Conservation (phyloP, 345 rosid species). For the Camelina neglecta region DNA sequence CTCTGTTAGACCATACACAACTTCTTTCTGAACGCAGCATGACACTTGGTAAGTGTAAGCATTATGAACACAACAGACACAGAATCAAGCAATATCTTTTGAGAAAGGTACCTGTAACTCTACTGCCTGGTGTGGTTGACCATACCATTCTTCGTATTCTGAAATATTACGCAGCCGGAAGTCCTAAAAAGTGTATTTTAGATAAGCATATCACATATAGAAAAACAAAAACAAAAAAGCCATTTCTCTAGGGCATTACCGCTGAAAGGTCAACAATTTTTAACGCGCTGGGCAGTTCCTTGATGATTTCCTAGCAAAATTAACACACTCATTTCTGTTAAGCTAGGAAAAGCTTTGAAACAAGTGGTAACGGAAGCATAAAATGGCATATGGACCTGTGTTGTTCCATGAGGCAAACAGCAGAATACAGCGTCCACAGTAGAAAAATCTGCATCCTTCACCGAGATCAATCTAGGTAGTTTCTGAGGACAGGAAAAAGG, state of each 20-base stretch:
- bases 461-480: constrained; percentile 73
- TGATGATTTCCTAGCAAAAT: constrained; percentile 76
- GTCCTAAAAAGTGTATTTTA: constrained; percentile 50
- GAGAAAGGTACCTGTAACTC: constrained; percentile 68
- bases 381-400: constrained; percentile 60
- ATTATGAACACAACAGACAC: constrained; percentile 1
- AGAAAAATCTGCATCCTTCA: constrained; percentile 81
- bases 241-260: constrained; percentile 51
- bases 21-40: constrained; percentile 67
- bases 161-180: constrained; percentile 72
- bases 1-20: constrained; percentile 96
- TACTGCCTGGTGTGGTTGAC: constrained; percentile 86
- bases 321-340: background rate
- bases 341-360: background rate
- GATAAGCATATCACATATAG: constrained; percentile 23
- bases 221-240: background rate
- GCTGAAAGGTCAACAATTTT: constrained; percentile 98
- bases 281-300: constrained; percentile 66
- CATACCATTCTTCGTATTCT: constrained; percentile 97
- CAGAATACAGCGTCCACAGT: constrained; percentile 92
- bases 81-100: background rate
- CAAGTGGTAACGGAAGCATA: background rate
- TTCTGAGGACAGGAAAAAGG: constrained; percentile 54
- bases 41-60: constrained; percentile 6
- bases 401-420: constrained; percentile 98